phyloP scores from a whole-genome alignment of 352 stramenopile species.

The Phytophthora syringae region DNA sequence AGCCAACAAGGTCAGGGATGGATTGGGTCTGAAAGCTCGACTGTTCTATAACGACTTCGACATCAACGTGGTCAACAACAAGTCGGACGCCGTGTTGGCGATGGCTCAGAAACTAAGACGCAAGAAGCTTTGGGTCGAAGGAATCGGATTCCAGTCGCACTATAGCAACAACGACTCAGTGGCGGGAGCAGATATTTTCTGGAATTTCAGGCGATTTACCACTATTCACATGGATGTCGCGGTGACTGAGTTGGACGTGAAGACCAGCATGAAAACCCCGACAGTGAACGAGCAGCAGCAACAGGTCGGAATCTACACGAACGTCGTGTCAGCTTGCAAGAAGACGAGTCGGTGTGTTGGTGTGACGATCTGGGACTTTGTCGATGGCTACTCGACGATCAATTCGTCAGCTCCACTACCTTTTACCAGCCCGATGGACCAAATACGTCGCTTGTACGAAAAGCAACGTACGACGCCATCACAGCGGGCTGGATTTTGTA shows the following conservation, averaged over 20 bases:
- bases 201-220: constrained; percentile 29
- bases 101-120: constrained; percentile 12
- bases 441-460: constrained; percentile 22
- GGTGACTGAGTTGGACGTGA: constrained; percentile 31
- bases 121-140: constrained; percentile 17
- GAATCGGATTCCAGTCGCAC: constrained; percentile 29
- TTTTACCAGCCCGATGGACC: constrained; percentile 24
- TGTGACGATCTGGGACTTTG: constrained; percentile 25
- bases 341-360: constrained; percentile 23
- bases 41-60: constrained; percentile 29
- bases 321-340: constrained; percentile 24
- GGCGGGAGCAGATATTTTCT: constrained; percentile 14
- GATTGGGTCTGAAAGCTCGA: constrained; percentile 17
- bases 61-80: constrained; percentile 23
- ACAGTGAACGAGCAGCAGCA: constrained; percentile 15
- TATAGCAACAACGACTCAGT: constrained; percentile 10
- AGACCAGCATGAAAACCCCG: constrained; percentile 14
- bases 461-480: constrained; percentile 30
- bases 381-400: constrained; percentile 29
- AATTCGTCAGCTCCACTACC: constrained; percentile 15
- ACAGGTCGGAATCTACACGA: constrained; percentile 21
- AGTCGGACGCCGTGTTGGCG: constrained; percentile 21
- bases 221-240: constrained; percentile 23
- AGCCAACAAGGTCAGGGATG: constrained; percentile 19
- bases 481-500: constrained; percentile 31